A percentile compares a stretch with the other conserved stretches of the same genome.
These are phyloP conservation scores for Apiospora rasikravindrae DNA, from an alignment of 2,329 filamentous ascomycete genomes.

Conservation along the genomic window DNA sequence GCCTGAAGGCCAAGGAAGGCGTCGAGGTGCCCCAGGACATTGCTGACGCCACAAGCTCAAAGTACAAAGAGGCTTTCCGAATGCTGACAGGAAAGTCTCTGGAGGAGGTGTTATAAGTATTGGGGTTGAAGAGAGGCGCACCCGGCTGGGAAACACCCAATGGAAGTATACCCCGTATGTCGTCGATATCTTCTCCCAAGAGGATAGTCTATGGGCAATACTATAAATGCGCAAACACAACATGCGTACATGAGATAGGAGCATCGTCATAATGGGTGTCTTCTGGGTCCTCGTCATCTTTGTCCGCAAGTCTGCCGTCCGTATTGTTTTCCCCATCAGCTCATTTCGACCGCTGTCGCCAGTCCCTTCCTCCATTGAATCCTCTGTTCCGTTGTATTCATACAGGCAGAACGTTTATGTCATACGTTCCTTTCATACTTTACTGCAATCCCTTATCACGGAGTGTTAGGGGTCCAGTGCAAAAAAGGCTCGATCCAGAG, in stretches of 20 bases:
- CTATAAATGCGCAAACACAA: neutral
- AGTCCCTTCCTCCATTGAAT: too few relatives aligned
- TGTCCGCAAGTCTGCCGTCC: neutral
- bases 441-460: neutral
- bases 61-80: conserved; percentile 68
- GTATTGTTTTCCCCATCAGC: neutral
- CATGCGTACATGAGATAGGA: neutral
- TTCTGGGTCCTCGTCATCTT: neutral
- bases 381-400: neutral
- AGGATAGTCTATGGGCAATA: neutral
- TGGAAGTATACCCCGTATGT: neutral
- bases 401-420: neutral
- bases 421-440: neutral
- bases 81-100: conserved; percentile 22
- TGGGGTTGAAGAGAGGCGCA: neutral
- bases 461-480: neutral
- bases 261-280: neutral
- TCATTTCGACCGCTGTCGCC: neutral
- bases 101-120: conserved; percentile 19
- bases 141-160: neutral
- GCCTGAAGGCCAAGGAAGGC: conserved; percentile 75
- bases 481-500: neutral
- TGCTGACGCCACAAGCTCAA: conserved; percentile 69
- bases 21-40: conserved; percentile 77
- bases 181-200: neutral